Conservation (phyloP, 2,329 filamentous ascomycete genomes). For the Botrytis squamosa region DNA sequence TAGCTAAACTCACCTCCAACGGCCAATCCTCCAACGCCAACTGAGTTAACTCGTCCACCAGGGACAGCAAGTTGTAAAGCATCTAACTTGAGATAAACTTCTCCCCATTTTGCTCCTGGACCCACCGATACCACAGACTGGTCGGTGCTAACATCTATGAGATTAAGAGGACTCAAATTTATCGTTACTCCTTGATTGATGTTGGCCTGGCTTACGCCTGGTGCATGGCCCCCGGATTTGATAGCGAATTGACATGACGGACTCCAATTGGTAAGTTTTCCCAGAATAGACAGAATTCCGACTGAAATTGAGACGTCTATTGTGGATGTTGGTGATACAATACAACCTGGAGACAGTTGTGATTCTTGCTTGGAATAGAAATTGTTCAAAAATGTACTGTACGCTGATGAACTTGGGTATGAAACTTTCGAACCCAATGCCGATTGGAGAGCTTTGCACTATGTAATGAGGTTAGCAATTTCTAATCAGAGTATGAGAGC, state of each 20-base stretch:
- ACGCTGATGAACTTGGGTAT: background rate
- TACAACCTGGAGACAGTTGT: background rate
- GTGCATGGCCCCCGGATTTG: background rate
- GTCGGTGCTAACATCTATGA: background rate
- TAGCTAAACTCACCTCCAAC: background rate
- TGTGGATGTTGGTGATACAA: background rate
- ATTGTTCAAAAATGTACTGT: background rate
- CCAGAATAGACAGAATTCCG: background rate
- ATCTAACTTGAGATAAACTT: conserved; percentile 5
- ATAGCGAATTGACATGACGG: conserved; percentile 11
- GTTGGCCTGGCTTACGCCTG: background rate
- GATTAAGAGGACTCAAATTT: background rate
- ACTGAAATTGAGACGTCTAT: background rate
- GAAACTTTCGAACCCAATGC: background rate
- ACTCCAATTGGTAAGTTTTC: background rate
- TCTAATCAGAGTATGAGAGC: background rate
- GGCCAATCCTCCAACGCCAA: conserved; percentile 25
- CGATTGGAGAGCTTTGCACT: conserved; percentile 2
- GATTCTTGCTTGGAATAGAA: conserved; percentile 8
- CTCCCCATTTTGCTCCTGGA: conserved; percentile 5
- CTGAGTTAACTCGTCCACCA: background rate
- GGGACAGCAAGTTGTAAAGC: background rate
- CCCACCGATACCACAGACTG: background rate
- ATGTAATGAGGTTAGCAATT: background rate
- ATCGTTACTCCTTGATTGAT: conserved; percentile 12